Conservation (phyloP, 2,329 filamentous ascomycete species). For the Ambrosiella cleistominuta region DNA sequence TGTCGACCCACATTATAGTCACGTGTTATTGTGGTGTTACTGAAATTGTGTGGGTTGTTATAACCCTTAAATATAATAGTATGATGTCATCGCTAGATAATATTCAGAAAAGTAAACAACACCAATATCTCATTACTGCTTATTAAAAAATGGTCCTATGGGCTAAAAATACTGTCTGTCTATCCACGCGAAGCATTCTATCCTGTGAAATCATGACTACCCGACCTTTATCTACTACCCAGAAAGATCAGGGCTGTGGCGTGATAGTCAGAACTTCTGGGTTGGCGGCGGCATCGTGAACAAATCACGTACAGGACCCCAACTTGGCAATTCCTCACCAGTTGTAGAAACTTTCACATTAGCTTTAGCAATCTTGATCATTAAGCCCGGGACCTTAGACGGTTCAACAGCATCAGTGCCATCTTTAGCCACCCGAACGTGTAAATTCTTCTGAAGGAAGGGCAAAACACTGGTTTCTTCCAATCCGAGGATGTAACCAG, state of each 20-base stretch:
- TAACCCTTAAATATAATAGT: neutral
- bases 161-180: neutral
- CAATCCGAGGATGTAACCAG: slow-evolving; percentile 22
- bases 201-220: neutral
- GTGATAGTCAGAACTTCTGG: neutral
- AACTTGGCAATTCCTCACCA: slow-evolving; percentile 22
- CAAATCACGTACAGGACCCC: slow-evolving; percentile 18
- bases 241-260: neutral
- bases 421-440: slow-evolving; percentile 19
- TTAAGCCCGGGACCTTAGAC: slow-evolving; percentile 19
- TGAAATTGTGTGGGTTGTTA: too few relatives aligned
- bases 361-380: slow-evolving; percentile 23
- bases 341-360: slow-evolving; percentile 20
- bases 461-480: slow-evolving; percentile 22
- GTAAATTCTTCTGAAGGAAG: slow-evolving; percentile 25
- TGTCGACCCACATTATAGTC: slow-evolving; percentile 11
- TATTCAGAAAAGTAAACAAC: neutral
- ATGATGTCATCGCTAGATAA: too few relatives aligned
- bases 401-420: slow-evolving; percentile 17
- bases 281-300: slow-evolving; percentile 12
- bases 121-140: neutral
- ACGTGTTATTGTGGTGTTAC: slow-evolving; percentile 2
- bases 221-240: neutral
- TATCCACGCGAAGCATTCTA: neutral
- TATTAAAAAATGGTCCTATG: too few relatives aligned